Evolutionary conservation across 805 yeast species (phyloP).

Genomic region (Pichia nakasei): DNA sequence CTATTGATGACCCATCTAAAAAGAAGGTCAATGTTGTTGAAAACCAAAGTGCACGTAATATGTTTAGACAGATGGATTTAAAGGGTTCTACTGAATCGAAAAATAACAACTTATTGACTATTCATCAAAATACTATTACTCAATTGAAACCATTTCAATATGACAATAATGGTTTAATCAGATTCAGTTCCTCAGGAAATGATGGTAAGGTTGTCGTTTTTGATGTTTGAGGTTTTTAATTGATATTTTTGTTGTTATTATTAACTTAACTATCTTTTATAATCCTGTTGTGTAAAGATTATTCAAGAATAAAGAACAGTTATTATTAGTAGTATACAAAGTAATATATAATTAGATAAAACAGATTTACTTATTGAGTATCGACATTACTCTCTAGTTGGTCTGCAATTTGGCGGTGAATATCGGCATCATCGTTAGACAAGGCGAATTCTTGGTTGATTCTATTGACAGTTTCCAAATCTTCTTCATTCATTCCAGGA

Average conservation of each 20-base stretch:
- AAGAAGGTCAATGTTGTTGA: constrained; percentile 43
- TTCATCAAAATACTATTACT: constrained; percentile 87
- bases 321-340: neutral
- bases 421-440: constrained; percentile 4
- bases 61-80: constrained; percentile 92
- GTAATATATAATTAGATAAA: neutral
- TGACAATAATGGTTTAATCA: constrained; percentile 38
- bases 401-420: constrained; percentile 8
- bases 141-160: constrained; percentile 46
- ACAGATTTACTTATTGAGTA: neutral
- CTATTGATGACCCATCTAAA: constrained; percentile 51
- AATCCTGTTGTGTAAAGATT: too few species aligned
- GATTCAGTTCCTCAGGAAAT: constrained; percentile 69
- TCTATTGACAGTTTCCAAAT: constrained; percentile 7
- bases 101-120: constrained; percentile 50
- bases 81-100: constrained; percentile 63
- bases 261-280: too few species aligned
- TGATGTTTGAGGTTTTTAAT: constrained; percentile 28
- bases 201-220: constrained; percentile 90
- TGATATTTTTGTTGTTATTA: too few species aligned
- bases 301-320: neutral
- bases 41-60: constrained; percentile 75
- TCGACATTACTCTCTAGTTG: constrained; percentile 2
- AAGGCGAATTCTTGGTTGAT: constrained; percentile 6
- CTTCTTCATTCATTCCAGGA: constrained; percentile 6